Evolutionary conservation across 108 stramenopile genomes (phyloP).

Genomic region (Cylindrotheca closterium): DNA sequence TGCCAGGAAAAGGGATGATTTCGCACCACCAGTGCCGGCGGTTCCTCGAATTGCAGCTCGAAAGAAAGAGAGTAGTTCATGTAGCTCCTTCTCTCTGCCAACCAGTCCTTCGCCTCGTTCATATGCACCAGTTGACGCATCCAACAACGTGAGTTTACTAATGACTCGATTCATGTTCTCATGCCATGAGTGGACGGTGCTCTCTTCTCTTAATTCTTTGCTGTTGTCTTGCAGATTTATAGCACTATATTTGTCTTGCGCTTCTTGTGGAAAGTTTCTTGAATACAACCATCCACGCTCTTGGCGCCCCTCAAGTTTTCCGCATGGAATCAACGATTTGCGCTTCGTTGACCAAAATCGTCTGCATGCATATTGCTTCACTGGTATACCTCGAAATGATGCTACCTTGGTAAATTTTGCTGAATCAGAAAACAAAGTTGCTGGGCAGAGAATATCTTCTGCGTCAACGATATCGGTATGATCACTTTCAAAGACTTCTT

Average conservation of each 20-base stretch:
- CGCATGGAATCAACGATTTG: slow-evolving; percentile 72
- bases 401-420: slow-evolving; percentile 1
- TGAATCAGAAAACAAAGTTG: slow-evolving; percentile 24
- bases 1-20: slow-evolving; percentile 70
- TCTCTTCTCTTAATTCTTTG: neutral
- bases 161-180: slow-evolving; percentile 58
- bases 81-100: slow-evolving; percentile 68
- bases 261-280: slow-evolving; percentile 7
- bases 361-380: slow-evolving; percentile 54
- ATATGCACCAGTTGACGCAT: slow-evolving; percentile 66
- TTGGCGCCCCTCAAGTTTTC: slow-evolving; percentile 38
- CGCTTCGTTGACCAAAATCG: slow-evolving; percentile 77
- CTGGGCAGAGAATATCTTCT: slow-evolving; percentile 55
- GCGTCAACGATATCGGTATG: slow-evolving; percentile 47
- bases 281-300: slow-evolving; percentile 44
- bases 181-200: slow-evolving; percentile 47
- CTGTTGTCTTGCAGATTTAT: neutral
- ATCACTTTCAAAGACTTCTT: slow-evolving; percentile 84
- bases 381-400: slow-evolving; percentile 40
- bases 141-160: slow-evolving; percentile 63
- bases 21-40: slow-evolving; percentile 12
- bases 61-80: slow-evolving; percentile 61
- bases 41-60: slow-evolving; percentile 50
- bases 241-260: neutral
- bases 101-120: slow-evolving; percentile 41